Percentiles rank a stretch among this genome's conserved stretches.
Conservation (phyloP, 1,284 basidiomycete genomes). For the Lignosus rhinocerotis region DNA sequence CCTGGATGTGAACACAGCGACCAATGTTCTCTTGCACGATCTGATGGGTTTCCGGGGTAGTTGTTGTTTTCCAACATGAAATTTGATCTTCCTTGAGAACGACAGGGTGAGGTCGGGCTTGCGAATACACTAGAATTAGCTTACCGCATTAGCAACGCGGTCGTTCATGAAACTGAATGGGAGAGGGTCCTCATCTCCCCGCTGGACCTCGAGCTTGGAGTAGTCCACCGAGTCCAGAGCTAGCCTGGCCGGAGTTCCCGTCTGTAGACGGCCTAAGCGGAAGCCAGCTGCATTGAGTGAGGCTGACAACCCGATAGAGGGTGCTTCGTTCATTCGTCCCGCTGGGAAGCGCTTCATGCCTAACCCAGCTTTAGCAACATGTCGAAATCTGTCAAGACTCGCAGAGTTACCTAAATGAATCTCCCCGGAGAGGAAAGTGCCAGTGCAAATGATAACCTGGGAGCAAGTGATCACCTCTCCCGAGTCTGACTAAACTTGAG, state of each 20-base stretch:
- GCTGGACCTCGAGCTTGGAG: conserved; percentile 53
- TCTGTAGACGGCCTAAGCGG: conserved; percentile 81
- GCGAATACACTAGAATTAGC: conserved; percentile 6
- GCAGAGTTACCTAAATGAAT: conserved; percentile 61
- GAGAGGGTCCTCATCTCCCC: conserved; percentile 57
- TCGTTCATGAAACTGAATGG: conserved; percentile 57
- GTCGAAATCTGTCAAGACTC: neutral
- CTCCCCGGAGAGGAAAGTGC: conserved; percentile 87
- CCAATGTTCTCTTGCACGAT: conserved; percentile 76
- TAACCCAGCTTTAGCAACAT: conserved; percentile 28
- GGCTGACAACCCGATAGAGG: conserved; percentile 73
- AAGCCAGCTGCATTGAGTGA: conserved; percentile 79
- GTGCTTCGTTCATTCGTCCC: conserved; percentile 77
- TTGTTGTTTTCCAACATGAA: conserved; percentile 72
- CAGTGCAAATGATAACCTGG: conserved; percentile 85
- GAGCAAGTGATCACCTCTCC: conserved; percentile 80
- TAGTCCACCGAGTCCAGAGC: conserved; percentile 74
- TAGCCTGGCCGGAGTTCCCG: conserved; percentile 86
- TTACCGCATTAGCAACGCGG: conserved; percentile 43
- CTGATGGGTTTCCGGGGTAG: conserved; percentile 72
- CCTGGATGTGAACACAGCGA: conserved; percentile 80
- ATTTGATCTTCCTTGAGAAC: conserved; percentile 65
- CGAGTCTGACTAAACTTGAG: conserved; percentile 46
- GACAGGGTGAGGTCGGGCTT: neutral
- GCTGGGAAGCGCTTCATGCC: conserved; percentile 79